Evolutionary conservation across 345 rosid species (phyloP), one percentile per base, ranked within the genome.

Genomic region (Adansonia digitata): DNA sequence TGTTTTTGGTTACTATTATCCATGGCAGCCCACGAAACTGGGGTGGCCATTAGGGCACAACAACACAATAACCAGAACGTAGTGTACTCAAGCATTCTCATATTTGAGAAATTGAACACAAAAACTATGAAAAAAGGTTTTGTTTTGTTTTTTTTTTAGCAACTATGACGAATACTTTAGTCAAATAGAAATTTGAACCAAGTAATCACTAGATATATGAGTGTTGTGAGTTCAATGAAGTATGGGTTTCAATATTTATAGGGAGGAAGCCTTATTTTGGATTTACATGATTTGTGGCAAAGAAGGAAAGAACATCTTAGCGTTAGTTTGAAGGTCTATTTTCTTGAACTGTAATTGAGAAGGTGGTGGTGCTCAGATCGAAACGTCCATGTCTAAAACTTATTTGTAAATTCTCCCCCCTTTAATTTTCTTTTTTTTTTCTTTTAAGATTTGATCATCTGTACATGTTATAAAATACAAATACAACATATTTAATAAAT

Each of bases 291-390:
- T 35, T 24, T 31, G 73, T 69, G 59, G 73, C 42, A 17, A 9
- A 17, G 10, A 69, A 69, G 73, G 27, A 17, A 9, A 17, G 10
- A 69, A 69, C 43, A 31, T 22, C 29, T 10, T 67, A 35, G 43
- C n/a, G 84, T 81, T 79, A 8, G 83, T 77, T 81, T 29, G 27
- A 64, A 29, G 71, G 83, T 84, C 85, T 51, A 81, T 81, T 84
- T 22, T 39, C 7, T n/a, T 2, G 70, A 72, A 7, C 12, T 1
- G 35, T 26, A 57, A 17, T 3, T 68, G 76, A 61, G 51, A 56
- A 74, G 53, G 39, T 37, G 74, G 37, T 76, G 72, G 71, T 67
- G 79, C 70, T 57, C 22, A 78, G 39, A 17, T 46, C 26, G 65
- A 70, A n/a, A n/a, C 46, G 31, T 53, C 64, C 48, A 69, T 40